Evolutionary conservation across 768 basidiomycete species (phyloP), one percentile per base, ranked within the genome.

Genomic region (Boletus reticulatus): DNA sequence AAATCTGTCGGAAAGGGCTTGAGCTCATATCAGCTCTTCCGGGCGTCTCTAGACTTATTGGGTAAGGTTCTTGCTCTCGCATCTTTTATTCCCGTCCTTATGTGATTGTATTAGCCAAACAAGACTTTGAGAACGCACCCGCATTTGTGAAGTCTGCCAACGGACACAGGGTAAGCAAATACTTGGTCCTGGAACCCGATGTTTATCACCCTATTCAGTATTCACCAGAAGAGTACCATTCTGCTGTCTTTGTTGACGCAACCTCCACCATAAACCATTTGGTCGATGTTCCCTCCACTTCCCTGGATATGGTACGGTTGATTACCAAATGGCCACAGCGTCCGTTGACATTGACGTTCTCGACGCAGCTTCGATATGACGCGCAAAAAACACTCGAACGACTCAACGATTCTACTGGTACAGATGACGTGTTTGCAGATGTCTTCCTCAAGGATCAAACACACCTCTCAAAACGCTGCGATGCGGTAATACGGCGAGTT

Each of bases 21-120:
- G 61, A 94, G 92, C 57, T 90, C 91, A 20, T 97, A 96, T 72
- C 94, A 95, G 67, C 76, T 96, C 29, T 88, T 98, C 70, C 83
- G 88, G 61, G 92, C 89, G 34, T 87, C 84, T 1, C 73, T 96
- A 61, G 91, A 94, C 67, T 87, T 94, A 64, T 68, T 98, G 22
- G 82, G 94, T 94, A 65, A 59, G 87, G 29, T 22, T 16, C 14
- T 53, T 37, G 29, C 24, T 45, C 43, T 27, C 44, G 4, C 13
- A 20, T 45, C 24, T 38, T 19, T 6, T n/a, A 31, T 52, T n/a
- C n/a, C 6, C 3, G 8, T 36, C 29, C 50, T 69, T 12, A 71
- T 57, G 39, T 50, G 12, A 36, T 38, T 41, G 13, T 53, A 46
- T 2, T 51, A 94, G 92, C 88, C 5, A 85, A 84, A 52, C 85